A percentile compares a stretch with the other conserved stretches of the same genome.
These are phyloP conservation scores for Panicum virgatum DNA, from an alignment of 202 grass and related monocot genomes.

Conservation along the genomic window DNA sequence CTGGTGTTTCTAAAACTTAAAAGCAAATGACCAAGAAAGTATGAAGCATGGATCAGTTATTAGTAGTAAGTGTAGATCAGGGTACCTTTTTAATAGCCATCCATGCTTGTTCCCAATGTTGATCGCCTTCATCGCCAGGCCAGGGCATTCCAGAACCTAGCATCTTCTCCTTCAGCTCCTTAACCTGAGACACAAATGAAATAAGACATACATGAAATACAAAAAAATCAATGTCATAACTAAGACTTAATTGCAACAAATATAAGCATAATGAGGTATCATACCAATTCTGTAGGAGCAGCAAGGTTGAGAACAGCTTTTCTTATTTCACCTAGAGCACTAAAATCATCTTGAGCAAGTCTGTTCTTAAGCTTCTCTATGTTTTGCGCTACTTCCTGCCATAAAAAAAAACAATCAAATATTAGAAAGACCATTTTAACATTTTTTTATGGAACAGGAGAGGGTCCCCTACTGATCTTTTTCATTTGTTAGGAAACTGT, in stretches of 20 bases:
- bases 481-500: background rate
- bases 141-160: conserved; percentile 83
- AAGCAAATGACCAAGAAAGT: background rate
- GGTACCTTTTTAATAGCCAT: conserved; percentile 88
- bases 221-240: background rate
- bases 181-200: conserved; percentile 62
- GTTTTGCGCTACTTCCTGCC: conserved; percentile 71
- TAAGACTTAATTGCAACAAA: conserved; percentile 30
- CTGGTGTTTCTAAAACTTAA: conserved; percentile 15
- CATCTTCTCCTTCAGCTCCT: conserved; percentile 89
- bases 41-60: background rate
- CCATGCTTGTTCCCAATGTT: conserved; percentile 94
- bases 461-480: background rate
- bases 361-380: conserved; percentile 67
- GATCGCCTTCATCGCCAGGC: conserved; percentile 90
- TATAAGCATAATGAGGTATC: conserved; percentile 24
- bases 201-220: conserved; percentile 24
- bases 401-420: conserved; percentile 26
- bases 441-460: background rate
- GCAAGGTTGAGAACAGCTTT: conserved; percentile 66
- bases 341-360: conserved; percentile 70
- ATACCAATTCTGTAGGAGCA: conserved; percentile 73
- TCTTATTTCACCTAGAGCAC: conserved; percentile 70
- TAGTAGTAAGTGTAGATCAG: conserved; percentile 20
- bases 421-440: too few species aligned